Base-by-base conservation (phyloP, 345 rosid species). In the Heritiera littoralis region DNA sequence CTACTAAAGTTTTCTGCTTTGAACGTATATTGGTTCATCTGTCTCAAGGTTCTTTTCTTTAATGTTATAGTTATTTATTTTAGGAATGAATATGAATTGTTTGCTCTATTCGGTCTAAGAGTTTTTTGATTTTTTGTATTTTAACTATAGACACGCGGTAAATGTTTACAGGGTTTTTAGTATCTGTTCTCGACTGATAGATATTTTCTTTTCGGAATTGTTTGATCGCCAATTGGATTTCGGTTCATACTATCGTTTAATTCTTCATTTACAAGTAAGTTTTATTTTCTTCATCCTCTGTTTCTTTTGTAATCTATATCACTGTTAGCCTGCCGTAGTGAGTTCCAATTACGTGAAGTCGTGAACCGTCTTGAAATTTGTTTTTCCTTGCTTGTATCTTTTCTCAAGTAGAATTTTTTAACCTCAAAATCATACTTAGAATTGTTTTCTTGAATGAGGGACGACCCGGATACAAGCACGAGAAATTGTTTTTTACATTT, bases 21-120 rank as follows among this genome's bases (percentile, higher is more conserved):
- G 45, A 32, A 71, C 45, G 75, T 71, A 71, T 32, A 52, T 61
- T 35, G 61, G 46, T 41, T 52, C 13, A 60, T 51, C 75, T 49
- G 75, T 51, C 30, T 71, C 7, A 14, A 51, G 41, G 45, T 49
- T 49, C 9, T 14, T 30, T 15, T 30, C 13, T 51, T 51, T 14
- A 69, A 28, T 69, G 15, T 20, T 20, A 12, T 10, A 43, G 15
- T 66, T 23, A 46, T 49, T 49, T 11, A 11, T 12, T 49, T 3
- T 18, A 17, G 9, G 7, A 55, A 14, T 71, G 10, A 64, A 32
- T 10, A 28, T 60, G 66, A 60, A 7, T 63, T 63, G 28, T 61
- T 28, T 61, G 38, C 3, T 61, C 32, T 61, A 10, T 28, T 28
- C 10, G 13, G 11, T 2, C 28, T n/a, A 2, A 13, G 13, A 6